Evolutionary conservation across 805 yeast genomes (phyloP), one percentile per base, ranked within the genome.

Genomic region (Yarrowia sp.): DNA sequence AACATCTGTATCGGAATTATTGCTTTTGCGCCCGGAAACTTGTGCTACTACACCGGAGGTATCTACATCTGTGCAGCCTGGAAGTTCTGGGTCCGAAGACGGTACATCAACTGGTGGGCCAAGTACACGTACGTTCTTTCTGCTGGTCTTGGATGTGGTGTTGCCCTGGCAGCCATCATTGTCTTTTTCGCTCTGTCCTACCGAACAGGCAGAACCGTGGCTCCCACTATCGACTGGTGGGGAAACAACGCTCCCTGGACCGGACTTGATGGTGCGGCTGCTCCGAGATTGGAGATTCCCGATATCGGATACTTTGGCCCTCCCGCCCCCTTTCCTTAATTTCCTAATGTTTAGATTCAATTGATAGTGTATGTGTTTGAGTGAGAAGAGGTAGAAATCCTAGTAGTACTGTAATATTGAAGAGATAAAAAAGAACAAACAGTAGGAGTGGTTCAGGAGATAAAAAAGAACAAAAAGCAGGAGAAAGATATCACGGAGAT

Each of bases 101-200:
- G 76, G 62, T 82, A 79, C 68, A 71, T 78, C 6, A 70, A 73
- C 24, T 82, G 85, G 85, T 82, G 84, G 84, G 82, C 80, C 63
- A 81, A 80, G 71, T 82, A 82, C 72, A 81, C 81, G 68, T 82
- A 82, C 67, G 76, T 82, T 16, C 72, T 82, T 49, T 79, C 81
- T 36, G 77, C 82, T 62, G 83, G 81, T 0, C 70, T 82, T 14
- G 78, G 81, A 4, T 81, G 83, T 2, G 85, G 85, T 0, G 79
- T 80, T 21, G 84, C 83, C 1, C 77, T 80, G 66, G 76, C 82
- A 65, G 82, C 82, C 0, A 70, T 82, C 48, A 59, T 81, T 46
- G 77, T 79, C 16, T 81, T 81, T 68, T 79, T 80, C 69, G 72
- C 79, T 0, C 78, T 79, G 4, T 77, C 73, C 63, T 77, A 73